Base-by-base conservation (phyloP, 2,329 filamentous ascomycete genomes). In the Bipolaris zeicola region DNA sequence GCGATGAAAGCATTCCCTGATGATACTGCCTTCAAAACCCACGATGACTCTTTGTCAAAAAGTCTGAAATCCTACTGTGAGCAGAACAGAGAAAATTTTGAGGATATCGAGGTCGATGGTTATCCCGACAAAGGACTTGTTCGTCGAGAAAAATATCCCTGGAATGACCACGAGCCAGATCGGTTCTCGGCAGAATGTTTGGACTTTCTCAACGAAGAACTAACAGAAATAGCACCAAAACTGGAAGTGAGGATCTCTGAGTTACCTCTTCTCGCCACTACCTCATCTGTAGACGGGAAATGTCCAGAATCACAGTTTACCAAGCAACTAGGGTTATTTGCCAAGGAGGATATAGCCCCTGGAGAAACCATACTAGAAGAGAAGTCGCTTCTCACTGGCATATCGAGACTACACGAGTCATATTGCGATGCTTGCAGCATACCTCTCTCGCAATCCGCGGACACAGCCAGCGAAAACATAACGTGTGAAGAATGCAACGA, bases 361-460 rank as follows among this genome's bases (percentile, higher is more conserved):
- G 90, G 90, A 8, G 90, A 96, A 72, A 81, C 83, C 5, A 87
- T 97, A 1, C 83, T 99, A 28, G 81, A 85, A 45, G 95, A 99
- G 71, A 90, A 89, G 58, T 95, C 92, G 7, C 83, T 96, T 6
- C 80, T 99, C 38, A 96, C 93, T 1, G 93, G 91, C 43, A 95
- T 94, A 66, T 95, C 95, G 72, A 87, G 92, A 28, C 84, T 95
- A 11, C 92, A 96, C 71, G 92, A 96, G 60, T 83, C 89, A 4
- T 84, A 94, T 28, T 98, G 94, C 76, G 94, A 98, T 75, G 92
- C 92, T 13, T 98, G 94, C 75, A 92, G 92, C 67, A 82, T 84
- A 6, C 85, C 86, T 22, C 82, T 96, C 5, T 90, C 90, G 0
- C 69, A 65, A 13, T 55, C 63, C 14, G 38, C 49, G 10, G 53